Evolutionary conservation across 2,329 filamentous ascomycete species (phyloP).

Genomic region (Kalmusia sp.): DNA sequence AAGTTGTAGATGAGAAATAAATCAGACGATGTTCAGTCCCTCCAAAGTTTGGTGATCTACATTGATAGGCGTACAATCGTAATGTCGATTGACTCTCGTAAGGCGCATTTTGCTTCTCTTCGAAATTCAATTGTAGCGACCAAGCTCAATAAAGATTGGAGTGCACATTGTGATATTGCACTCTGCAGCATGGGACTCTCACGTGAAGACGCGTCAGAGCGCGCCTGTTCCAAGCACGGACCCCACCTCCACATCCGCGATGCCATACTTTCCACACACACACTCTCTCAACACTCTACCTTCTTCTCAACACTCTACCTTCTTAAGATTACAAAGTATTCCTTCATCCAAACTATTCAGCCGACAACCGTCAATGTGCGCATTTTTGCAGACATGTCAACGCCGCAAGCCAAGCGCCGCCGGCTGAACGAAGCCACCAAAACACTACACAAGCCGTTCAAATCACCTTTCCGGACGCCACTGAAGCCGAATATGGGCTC

Average conservation of each 20-base stretch:
- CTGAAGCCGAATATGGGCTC: constrained; percentile 32
- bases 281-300: neutral
- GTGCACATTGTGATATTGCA: too few relatives aligned
- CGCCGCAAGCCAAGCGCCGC: constrained; percentile 67
- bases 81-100: too few relatives aligned
- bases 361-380: neutral
- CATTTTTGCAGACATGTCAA: constrained; percentile 48
- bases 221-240: neutral
- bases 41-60: too few relatives aligned
- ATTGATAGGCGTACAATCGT: too few relatives aligned
- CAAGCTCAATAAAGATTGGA: too few relatives aligned
- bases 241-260: neutral
- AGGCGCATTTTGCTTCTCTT: too few relatives aligned
- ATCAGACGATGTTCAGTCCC: too few relatives aligned
- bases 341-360: too few relatives aligned
- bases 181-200: neutral
- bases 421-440: constrained; percentile 64
- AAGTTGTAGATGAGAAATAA: constrained; percentile 61
- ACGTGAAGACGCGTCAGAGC: constrained; percentile 8
- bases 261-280: neutral
- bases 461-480: constrained; percentile 68
- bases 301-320: too few relatives aligned
- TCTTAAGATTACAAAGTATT: too few relatives aligned
- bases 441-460: constrained; percentile 74
- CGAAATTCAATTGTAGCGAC: too few relatives aligned